phyloP scores from a whole-genome alignment of 768 basidiomycete genomes.

The Astraeus odoratus region DNA sequence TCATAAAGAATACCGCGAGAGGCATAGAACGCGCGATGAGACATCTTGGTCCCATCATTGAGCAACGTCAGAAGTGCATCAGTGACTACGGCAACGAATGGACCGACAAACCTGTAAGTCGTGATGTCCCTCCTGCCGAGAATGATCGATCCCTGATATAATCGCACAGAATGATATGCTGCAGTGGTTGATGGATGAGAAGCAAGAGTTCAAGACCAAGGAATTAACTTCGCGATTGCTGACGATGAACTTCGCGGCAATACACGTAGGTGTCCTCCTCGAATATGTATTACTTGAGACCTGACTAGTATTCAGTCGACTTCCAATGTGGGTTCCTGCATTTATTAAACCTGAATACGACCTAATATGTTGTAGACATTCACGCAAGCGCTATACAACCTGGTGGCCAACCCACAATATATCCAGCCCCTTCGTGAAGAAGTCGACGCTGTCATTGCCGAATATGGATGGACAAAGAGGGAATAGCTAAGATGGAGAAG shows the following conservation, averaged over 20 bases:
- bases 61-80: constrained; percentile 20
- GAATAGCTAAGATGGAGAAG: constrained; percentile 27
- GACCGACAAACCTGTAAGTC: constrained; percentile 30
- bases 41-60: constrained; percentile 24
- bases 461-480: constrained; percentile 26
- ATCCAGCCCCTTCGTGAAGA: constrained; percentile 32
- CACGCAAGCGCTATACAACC: constrained; percentile 28
- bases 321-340: not conserved
- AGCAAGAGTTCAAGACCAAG: no score
- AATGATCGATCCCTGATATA: not conserved
- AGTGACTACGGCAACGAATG: constrained; percentile 20
- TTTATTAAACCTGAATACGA: not conserved
- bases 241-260: no score
- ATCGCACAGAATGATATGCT: not conserved
- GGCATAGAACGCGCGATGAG: constrained; percentile 6
- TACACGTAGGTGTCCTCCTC: no score
- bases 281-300: no score
- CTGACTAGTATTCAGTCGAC: not conserved
- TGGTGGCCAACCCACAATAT: constrained; percentile 31
- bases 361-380: constrained; percentile 19
- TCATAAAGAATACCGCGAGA: constrained; percentile 6
- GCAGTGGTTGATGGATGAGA: not conserved
- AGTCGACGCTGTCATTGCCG: constrained; percentile 21
- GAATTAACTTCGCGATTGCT: no score
- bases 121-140: not conserved